Evolutionary conservation across 495 filamentous ascomycete genomes (phyloP).

Genomic region (Talaromyces stipitatus): DNA sequence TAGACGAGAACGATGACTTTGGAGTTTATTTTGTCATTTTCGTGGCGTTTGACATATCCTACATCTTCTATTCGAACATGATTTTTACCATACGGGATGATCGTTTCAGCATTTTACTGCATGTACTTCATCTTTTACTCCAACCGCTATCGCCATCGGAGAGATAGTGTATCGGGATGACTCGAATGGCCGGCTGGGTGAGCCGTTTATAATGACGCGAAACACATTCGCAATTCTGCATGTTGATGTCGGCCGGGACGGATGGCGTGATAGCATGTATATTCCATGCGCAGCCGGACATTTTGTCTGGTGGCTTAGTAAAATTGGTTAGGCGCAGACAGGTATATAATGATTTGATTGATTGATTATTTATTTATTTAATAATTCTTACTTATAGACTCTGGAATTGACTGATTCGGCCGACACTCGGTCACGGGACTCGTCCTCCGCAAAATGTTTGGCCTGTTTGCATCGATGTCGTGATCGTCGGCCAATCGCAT

Average conservation of each 20-base stretch:
- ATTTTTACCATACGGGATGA: neutral
- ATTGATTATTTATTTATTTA: no score
- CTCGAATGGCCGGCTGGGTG: neutral
- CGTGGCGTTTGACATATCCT: neutral
- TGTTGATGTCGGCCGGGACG: neutral
- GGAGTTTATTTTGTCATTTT: neutral
- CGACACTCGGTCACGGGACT: conserved; percentile 25
- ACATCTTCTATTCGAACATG: neutral
- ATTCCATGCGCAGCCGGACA: neutral
- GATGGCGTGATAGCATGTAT: conserved; percentile 2
- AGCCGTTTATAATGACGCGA: neutral
- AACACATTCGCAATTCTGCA: neutral
- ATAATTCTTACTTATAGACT: no score
- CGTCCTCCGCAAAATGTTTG: conserved; percentile 15
- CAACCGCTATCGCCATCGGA: neutral
- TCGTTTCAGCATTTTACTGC: conserved; percentile 1
- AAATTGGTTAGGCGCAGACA: no score
- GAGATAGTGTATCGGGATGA: no score
- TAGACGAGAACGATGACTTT: neutral
- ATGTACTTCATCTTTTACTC: neutral
- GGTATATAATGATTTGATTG: neutral
- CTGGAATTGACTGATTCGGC: neutral
- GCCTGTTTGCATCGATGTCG: conserved; percentile 41
- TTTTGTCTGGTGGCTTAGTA: neutral
- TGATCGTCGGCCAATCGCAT: conserved; percentile 38